These are phyloP conservation scores for Aspergillus fumigatiaffinis DNA, from an alignment of 2,329 filamentous ascomycete species.

Conservation along the genomic window DNA sequence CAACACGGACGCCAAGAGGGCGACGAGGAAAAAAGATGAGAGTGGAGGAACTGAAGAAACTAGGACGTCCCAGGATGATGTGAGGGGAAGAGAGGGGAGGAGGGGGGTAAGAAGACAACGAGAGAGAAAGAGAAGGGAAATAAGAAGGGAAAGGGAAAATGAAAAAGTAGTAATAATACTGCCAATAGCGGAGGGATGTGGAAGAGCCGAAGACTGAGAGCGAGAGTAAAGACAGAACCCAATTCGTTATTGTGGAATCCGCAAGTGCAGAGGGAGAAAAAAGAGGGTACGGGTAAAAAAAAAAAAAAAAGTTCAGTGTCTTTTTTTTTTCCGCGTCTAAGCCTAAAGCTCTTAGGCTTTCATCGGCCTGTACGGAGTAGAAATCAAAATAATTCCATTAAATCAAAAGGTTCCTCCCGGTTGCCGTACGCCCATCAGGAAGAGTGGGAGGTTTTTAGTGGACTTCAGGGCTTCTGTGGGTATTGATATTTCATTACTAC, in stretches of 20 bases:
- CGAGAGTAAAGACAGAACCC: constrained; percentile 6
- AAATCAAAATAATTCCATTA: not conserved
- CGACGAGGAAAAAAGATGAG: constrained; percentile 8
- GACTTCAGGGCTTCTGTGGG: constrained; percentile 26
- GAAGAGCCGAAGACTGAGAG: constrained; percentile 15
- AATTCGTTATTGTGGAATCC: constrained; percentile 14
- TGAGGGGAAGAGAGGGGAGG: constrained; percentile 19
- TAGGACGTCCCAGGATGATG: constrained; percentile 15
- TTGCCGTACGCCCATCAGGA: constrained; percentile 16
- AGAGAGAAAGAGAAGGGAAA: constrained; percentile 15
- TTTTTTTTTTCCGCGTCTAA: constrained; percentile 10
- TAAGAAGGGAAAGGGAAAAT: constrained; percentile 11
- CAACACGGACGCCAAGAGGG: constrained; percentile 19
- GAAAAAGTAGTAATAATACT: constrained; percentile 14
- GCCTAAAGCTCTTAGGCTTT: constrained; percentile 11
- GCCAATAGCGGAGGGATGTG: constrained; percentile 16
- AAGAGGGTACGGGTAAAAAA: not conserved
- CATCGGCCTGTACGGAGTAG: not conserved
- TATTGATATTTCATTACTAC: constrained; percentile 4
- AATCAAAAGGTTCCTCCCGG: constrained; percentile 9
- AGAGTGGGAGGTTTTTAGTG: constrained; percentile 9
- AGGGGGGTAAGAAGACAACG: constrained; percentile 18
- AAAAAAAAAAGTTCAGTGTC: constrained; percentile 11
- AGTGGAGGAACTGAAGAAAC: constrained; percentile 15
- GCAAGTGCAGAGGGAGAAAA: constrained; percentile 4